These are phyloP conservation scores for Trichosporon sp. DNA, from an alignment of 1,284 basidiomycete species.

Conservation along the genomic window DNA sequence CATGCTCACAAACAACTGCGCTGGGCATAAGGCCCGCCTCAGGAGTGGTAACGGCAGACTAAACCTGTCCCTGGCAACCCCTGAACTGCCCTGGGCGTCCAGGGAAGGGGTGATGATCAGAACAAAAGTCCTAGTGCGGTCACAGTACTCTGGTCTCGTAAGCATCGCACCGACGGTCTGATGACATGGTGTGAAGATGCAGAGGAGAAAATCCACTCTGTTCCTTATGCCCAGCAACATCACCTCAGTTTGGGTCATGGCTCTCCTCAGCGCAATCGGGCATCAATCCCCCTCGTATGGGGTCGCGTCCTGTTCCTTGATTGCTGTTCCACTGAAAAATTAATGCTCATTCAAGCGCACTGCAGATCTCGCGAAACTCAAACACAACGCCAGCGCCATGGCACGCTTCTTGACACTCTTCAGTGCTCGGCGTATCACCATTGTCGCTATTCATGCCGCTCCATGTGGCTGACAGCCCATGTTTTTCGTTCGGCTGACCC, in stretches of 20 bases:
- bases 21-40: not conserved
- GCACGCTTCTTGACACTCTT: not conserved
- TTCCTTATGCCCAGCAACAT: not conserved
- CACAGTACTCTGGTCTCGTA: not conserved
- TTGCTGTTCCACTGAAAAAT: slow-evolving; percentile 4
- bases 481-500: not conserved
- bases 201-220: not conserved
- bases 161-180: not conserved
- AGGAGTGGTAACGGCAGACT: not conserved
- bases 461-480: slow-evolving; percentile 3
- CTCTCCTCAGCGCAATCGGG: not conserved
- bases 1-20: not conserved
- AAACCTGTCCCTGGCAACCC: not conserved
- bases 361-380: slow-evolving; percentile 1
- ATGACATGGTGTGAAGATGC: not conserved
- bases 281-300: not conserved
- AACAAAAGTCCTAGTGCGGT: not conserved
- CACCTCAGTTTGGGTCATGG: not conserved
- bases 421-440: not conserved
- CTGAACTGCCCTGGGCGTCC: not conserved
- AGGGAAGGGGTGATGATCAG: slow-evolving; percentile 1
- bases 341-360: not conserved
- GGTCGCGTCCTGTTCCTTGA: not conserved
- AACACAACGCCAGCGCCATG: not conserved
- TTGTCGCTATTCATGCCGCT: not conserved